Conservation (phyloP, 176 grass and related monocot genomes). For the Themeda triandra region DNA sequence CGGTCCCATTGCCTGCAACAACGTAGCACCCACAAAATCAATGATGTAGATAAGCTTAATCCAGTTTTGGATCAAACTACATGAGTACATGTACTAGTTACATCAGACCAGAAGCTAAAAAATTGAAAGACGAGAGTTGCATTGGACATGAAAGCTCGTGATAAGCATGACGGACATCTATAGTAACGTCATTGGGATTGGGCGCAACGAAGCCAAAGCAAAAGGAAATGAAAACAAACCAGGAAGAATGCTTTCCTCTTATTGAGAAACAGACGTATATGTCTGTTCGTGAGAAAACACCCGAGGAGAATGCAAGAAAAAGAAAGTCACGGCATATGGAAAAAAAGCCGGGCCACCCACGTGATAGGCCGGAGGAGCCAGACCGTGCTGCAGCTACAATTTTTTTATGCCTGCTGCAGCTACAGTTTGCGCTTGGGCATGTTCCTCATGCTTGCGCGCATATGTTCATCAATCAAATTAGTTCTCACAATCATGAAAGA, state of each 20-base stretch:
- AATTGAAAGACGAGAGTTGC: background rate
- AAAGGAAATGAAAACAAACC: background rate
- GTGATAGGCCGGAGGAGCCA: background rate
- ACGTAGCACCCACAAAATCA: background rate
- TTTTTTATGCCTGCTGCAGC: too few relatives aligned
- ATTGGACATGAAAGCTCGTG: background rate
- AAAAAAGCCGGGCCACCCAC: background rate
- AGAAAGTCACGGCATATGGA: background rate
- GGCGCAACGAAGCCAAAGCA: background rate
- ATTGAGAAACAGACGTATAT: too few relatives aligned
- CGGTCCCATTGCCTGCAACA: constrained; percentile 86
- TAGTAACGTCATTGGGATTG: background rate
- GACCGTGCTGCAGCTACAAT: background rate
- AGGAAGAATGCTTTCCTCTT: too few relatives aligned
- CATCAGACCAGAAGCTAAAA: background rate
- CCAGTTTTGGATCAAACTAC: background rate
- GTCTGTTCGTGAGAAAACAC: too few relatives aligned
- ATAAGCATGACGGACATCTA: background rate
- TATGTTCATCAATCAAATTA: background rate
- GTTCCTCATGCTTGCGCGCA: background rate
- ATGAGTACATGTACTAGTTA: background rate
- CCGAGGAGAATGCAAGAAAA: background rate
- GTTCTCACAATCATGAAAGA: background rate
- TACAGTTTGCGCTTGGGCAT: background rate
- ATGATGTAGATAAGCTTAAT: background rate